phyloP scores from a whole-genome alignment of 1,139 yeast species.

The Yamadazyma triangularis region DNA sequence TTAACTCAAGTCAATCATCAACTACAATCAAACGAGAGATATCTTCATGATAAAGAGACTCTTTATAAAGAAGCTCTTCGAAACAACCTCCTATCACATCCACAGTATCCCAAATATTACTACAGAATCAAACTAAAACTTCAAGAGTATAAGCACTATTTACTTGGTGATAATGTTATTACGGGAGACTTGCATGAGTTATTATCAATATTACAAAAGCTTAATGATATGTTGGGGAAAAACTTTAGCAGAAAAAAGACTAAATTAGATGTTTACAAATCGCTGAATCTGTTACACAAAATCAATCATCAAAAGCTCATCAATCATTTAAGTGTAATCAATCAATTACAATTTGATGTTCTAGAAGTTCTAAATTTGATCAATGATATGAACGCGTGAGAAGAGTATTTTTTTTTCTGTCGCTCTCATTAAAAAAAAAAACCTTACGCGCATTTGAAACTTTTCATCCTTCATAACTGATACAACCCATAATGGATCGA shows the following conservation, averaged over 20 bases:
- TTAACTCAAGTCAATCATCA: no score
- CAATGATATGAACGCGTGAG: conserved; percentile 11
- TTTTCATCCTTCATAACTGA: no score
- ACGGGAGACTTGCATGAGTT: neutral
- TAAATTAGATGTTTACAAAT: no score
- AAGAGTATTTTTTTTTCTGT: neutral
- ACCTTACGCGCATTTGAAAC: neutral
- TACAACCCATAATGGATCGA: conserved; percentile 4
- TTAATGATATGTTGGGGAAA: conserved; percentile 7
- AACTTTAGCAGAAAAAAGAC: conserved; percentile 10
- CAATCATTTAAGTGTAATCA: conserved; percentile 5
- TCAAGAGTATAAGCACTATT: neutral
- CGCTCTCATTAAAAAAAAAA: no score
- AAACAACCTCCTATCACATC: no score
- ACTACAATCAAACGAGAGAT: no score
- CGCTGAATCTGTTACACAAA: no score
- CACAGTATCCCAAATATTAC: neutral
- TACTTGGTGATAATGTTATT: no score
- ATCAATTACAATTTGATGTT: conserved; percentile 3
- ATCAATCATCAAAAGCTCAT: conserved; percentile 1
- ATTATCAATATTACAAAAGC: conserved; percentile 6
- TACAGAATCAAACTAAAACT: neutral
- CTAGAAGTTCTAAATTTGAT: conserved; percentile 3
- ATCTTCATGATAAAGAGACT: no score
- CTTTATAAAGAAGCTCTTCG: no score